Conservation (phyloP, 129 eudicot genomes). For the Helichrysum umbraculigerum region DNA sequence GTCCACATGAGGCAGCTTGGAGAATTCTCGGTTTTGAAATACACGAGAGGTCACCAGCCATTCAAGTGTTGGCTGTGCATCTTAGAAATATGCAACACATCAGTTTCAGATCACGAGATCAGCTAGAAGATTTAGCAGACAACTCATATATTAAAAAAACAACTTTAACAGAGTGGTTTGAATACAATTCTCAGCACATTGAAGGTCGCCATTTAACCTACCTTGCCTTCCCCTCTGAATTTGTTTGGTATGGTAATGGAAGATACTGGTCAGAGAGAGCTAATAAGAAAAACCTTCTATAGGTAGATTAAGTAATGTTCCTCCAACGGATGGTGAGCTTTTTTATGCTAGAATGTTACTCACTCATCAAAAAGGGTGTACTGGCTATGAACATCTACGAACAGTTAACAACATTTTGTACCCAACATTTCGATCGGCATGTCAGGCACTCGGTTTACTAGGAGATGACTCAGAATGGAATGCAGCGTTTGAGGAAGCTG, state of each 20-base stretch:
- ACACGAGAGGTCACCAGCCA: not conserved
- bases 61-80: not conserved
- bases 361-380: not conserved
- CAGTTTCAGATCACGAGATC: not conserved
- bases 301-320: not conserved
- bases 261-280: too few species aligned
- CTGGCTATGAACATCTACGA: not conserved
- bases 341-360: not conserved
- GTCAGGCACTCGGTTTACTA: not conserved
- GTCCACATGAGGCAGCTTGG: not conserved
- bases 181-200: too few species aligned
- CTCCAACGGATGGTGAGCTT: not conserved
- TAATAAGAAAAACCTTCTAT: too few species aligned
- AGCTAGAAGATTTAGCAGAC: not conserved
- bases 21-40: not conserved
- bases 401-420: not conserved
- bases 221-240: too few species aligned
- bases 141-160: too few species aligned
- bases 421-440: not conserved
- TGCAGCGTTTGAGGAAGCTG: not conserved
- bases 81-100: not conserved
- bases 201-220: too few species aligned
- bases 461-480: not conserved
- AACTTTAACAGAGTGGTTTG: too few species aligned
- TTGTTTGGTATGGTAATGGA: too few species aligned